Conservation (phyloP, 768 basidiomycete species). For the Kwoniella heveanensis region DNA sequence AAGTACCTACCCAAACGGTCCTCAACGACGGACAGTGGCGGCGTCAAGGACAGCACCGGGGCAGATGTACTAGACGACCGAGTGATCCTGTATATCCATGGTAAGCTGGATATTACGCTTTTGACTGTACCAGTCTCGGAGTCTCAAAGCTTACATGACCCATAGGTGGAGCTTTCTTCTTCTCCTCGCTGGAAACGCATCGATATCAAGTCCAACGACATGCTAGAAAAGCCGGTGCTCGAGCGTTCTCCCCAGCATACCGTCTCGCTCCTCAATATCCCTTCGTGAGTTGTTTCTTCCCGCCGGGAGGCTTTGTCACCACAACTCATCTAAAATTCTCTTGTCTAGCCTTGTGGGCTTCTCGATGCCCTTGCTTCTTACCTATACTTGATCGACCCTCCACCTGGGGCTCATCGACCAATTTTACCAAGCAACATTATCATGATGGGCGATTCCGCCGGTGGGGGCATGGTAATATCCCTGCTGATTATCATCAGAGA, state of each 20-base stretch:
- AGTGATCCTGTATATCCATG: slow-evolving; percentile 56
- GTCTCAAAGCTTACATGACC: background rate
- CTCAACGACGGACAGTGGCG: slow-evolving; percentile 29
- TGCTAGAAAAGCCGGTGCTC: slow-evolving; percentile 55
- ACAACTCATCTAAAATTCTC: background rate
- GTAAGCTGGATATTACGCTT: slow-evolving; percentile 24
- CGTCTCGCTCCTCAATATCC: slow-evolving; percentile 54
- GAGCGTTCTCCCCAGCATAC: slow-evolving; percentile 54
- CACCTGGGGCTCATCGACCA: slow-evolving; percentile 43
- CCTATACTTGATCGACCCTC: slow-evolving; percentile 53
- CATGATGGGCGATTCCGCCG: slow-evolving; percentile 54
- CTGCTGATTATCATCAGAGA: slow-evolving; percentile 51
- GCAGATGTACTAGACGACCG: slow-evolving; percentile 42
- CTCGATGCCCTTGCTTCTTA: slow-evolving; percentile 52
- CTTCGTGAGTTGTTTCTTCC: slow-evolving; percentile 39
- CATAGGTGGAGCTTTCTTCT: slow-evolving; percentile 56
- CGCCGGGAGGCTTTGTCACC: background rate
- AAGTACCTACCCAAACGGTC: slow-evolving; percentile 29
- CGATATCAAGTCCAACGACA: slow-evolving; percentile 57
- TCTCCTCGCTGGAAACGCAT: slow-evolving; percentile 57
- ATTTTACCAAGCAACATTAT: slow-evolving; percentile 49
- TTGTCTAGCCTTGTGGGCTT: slow-evolving; percentile 46
- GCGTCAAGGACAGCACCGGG: slow-evolving; percentile 43
- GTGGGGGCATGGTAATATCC: slow-evolving; percentile 50
- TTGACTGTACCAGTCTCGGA: background rate